phyloP scores from a whole-genome alignment of 371 early-diverging fungal genomes.

The Mortierella sp. region DNA sequence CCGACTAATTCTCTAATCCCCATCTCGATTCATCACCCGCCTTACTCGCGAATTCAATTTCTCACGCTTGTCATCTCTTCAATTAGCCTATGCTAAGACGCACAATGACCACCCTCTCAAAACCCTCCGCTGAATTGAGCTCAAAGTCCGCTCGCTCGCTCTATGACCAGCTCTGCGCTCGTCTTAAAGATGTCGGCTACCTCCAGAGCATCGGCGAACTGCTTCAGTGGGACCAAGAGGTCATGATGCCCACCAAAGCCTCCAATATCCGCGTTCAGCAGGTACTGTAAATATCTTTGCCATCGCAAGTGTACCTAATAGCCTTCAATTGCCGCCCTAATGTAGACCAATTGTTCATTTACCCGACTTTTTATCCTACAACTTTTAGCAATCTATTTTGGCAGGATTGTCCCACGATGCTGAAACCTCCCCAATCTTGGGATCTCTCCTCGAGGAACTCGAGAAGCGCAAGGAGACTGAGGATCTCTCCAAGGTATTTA shows the following conservation, averaged over 20 bases:
- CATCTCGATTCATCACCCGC: neutral
- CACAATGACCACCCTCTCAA: constrained; percentile 52
- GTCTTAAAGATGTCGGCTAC: constrained; percentile 31
- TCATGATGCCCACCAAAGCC: constrained; percentile 58
- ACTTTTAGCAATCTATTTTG: constrained; percentile 27
- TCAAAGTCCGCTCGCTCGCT: constrained; percentile 49
- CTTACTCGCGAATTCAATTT: constrained; percentile 13
- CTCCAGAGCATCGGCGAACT: constrained; percentile 33
- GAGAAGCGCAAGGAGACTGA: constrained; percentile 19
- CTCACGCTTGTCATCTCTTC: constrained; percentile 1
- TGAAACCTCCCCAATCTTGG: constrained; percentile 42
- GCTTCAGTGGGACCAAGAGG: constrained; percentile 54
- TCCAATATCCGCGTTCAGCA: constrained; percentile 35
- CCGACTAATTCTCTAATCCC: neutral
- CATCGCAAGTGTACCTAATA: no score
- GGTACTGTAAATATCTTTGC: constrained; percentile 12
- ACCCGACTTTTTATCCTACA: neutral
- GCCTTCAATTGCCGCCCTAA: neutral
- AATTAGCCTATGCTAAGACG: constrained; percentile 40
- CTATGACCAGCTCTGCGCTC: constrained; percentile 37
- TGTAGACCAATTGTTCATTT: neutral
- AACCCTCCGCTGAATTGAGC: constrained; percentile 38
- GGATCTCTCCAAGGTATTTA: constrained; percentile 25
- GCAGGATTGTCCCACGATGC: constrained; percentile 50
- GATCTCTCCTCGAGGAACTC: constrained; percentile 46